Base-by-base conservation (phyloP, 2,329 filamentous ascomycete species). In the Trichoderma sp. region DNA sequence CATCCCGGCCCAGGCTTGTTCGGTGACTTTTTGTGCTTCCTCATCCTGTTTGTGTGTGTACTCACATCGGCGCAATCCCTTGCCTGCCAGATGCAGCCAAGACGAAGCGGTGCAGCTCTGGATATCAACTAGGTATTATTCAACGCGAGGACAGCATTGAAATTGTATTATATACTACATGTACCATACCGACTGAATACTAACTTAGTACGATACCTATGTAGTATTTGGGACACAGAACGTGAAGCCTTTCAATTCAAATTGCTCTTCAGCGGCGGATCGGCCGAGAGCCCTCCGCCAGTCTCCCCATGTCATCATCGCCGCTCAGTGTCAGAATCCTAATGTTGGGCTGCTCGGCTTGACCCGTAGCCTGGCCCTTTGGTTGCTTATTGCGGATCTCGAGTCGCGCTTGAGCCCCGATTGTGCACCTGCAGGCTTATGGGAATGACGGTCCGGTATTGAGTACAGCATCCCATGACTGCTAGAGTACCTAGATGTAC, bases 271-370 rank as follows among this genome's bases (percentile, higher is more conserved):
- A n/a, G 42, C 19, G 42, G 42, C 42, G n/a, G 42, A 48, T 50
- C 22, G 29, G 29, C 42, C 58, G 19, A 35, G 19, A 35, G n/a
- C 19, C 53, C 27, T 45, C 42, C 19, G 58, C 42, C 19, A 42
- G 15, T 27, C 12, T 29, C 13, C 19, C 35, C 53, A 56, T 25
- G 29, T 58, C 35, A 50, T 15, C n/a, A 42, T 9, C 17, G 58
- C 58, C 50, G 39, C 42, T 19, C 42, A 45, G 12, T 61, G 58
- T 61, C 58, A 61, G 58, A 61, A 48, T 61, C 42, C 29, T 48
- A 61, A 25, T 53, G 17, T 29, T 29, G n/a, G 9, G 17, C 50
- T 53, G 27, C n/a, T n/a, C 42, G 42, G 42, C 42, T 45, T 45
- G 42, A 45, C 42, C 42, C 42, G 42, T 45, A n/a, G 42, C 42